phyloP scores from a whole-genome alignment of 2,329 filamentous ascomycete species.

The Amauroascus verrucosus region DNA sequence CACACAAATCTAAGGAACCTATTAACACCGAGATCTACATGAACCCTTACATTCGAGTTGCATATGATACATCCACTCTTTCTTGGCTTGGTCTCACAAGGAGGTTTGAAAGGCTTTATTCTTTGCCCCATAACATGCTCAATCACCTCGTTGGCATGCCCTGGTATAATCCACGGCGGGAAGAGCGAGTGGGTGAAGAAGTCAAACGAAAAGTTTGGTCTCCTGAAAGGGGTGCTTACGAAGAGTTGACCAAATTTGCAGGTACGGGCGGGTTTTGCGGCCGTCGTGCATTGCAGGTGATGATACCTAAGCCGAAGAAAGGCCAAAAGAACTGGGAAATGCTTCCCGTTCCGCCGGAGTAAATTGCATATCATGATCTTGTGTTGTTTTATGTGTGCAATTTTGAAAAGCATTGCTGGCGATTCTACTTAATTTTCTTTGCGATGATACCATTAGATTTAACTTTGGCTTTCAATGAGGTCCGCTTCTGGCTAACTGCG shows the following conservation, averaged over 20 bases:
- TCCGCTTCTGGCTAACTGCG: neutral
- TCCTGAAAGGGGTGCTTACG: constrained; percentile 32
- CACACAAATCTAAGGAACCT: constrained; percentile 23
- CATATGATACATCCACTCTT: constrained; percentile 51
- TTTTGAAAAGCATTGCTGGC: neutral
- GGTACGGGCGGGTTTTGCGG: constrained; percentile 39
- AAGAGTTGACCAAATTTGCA: constrained; percentile 31
- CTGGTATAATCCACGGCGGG: constrained; percentile 49
- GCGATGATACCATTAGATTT: constrained; percentile 4
- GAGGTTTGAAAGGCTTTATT: constrained; percentile 57
- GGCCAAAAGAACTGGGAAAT: constrained; percentile 39
- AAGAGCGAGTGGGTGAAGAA: constrained; percentile 47
- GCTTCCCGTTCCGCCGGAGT: constrained; percentile 30
- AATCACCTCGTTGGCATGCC: constrained; percentile 50
- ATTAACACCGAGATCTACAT: constrained; percentile 54
- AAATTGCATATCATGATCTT: neutral
- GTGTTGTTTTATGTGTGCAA: neutral
- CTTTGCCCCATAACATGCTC: constrained; percentile 48
- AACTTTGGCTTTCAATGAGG: neutral
- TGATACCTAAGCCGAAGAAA: constrained; percentile 34
- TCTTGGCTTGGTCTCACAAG: constrained; percentile 50
- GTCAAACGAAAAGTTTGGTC: constrained; percentile 36
- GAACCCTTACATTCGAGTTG: constrained; percentile 64
- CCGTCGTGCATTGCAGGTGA: constrained; percentile 34
- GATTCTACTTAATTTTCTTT: neutral